Conservation (phyloP, 116 monocot genomes). For the Phalaenopsis hybrid region DNA sequence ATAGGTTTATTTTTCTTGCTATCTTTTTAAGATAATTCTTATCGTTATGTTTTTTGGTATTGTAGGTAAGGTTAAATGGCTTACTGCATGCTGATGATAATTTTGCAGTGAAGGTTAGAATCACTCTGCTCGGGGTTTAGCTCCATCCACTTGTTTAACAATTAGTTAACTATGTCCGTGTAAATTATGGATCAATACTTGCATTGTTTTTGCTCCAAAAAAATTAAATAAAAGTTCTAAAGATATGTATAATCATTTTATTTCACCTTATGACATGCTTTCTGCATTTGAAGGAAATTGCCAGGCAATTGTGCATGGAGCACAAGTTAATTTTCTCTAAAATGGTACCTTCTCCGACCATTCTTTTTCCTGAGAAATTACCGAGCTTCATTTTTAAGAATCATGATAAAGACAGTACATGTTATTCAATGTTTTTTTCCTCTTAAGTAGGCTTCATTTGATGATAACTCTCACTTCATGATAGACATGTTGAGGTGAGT, state of each 20-base stretch:
- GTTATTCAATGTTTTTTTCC: slow-evolving; percentile 3
- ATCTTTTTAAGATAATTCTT: neutral
- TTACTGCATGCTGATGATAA: slow-evolving; percentile 80
- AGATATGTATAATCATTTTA: neutral
- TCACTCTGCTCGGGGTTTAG: neutral
- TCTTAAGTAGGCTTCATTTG: slow-evolving; percentile 64
- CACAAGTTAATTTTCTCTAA: slow-evolving; percentile 79
- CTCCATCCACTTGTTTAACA: neutral
- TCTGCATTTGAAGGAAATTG: slow-evolving; percentile 70
- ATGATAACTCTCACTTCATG: slow-evolving; percentile 88
- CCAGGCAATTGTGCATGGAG: slow-evolving; percentile 83
- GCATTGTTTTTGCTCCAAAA: neutral
- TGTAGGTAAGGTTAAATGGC: slow-evolving; percentile 78
- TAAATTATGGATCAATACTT: neutral
- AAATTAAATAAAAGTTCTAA: neutral
- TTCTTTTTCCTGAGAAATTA: neutral
- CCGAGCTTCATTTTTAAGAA: neutral
- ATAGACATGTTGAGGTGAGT: slow-evolving; percentile 74
- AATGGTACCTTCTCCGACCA: slow-evolving; percentile 39
- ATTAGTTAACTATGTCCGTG: neutral
- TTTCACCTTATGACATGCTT: neutral
- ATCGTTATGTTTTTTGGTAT: slow-evolving; percentile 5
- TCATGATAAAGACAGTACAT: neutral
- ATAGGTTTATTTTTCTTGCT: slow-evolving; percentile 1
- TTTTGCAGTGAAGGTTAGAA: slow-evolving; percentile 59